These are phyloP conservation scores for Macrocybe gigantea DNA, from an alignment of 768 basidiomycete species.

Conservation along the genomic window DNA sequence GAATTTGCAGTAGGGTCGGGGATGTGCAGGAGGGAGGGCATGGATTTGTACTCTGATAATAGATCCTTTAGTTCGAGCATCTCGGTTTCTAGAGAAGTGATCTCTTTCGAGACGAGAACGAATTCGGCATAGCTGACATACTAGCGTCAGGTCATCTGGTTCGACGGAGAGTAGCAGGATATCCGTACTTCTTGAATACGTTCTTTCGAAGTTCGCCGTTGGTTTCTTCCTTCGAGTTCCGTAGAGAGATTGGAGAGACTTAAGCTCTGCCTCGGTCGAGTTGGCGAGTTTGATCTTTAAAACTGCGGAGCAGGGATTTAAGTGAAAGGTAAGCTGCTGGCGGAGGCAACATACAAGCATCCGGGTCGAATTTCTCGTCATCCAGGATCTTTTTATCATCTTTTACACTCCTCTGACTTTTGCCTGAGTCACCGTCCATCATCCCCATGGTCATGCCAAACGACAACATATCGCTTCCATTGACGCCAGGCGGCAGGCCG, in stretches of 20 bases:
- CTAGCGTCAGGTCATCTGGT: conserved; percentile 1
- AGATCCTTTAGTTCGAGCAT: conserved; percentile 96
- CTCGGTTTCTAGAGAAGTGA: conserved; percentile 92
- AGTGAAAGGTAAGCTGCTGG: conserved; percentile 6
- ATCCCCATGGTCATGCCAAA: conserved; percentile 12
- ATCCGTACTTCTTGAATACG: conserved; percentile 84
- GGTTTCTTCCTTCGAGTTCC: conserved; percentile 63
- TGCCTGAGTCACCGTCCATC: conserved; percentile 42
- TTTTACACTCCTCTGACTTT: conserved; percentile 36
- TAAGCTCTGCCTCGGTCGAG: conserved; percentile 79
- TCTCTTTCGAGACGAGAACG: conserved; percentile 94
- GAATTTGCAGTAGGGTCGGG: conserved; percentile 71
- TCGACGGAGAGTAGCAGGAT: neutral
- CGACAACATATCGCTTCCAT: conserved; percentile 21
- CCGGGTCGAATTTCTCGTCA: conserved; percentile 80
- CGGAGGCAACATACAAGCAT: conserved; percentile 61
- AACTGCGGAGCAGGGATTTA: conserved; percentile 32
- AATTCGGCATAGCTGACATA: conserved; percentile 86
- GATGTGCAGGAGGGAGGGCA: conserved; percentile 90
- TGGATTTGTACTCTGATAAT: conserved; percentile 91
- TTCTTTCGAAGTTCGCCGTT: conserved; percentile 80
- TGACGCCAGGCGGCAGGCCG: conserved; percentile 40
- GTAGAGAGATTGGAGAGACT: conserved; percentile 74
- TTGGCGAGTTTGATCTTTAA: conserved; percentile 85
- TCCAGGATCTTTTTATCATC: conserved; percentile 66